These are phyloP conservation scores for Isochrysis galbana DNA, from an alignment of 78 protist species.

Conservation along the genomic window DNA sequence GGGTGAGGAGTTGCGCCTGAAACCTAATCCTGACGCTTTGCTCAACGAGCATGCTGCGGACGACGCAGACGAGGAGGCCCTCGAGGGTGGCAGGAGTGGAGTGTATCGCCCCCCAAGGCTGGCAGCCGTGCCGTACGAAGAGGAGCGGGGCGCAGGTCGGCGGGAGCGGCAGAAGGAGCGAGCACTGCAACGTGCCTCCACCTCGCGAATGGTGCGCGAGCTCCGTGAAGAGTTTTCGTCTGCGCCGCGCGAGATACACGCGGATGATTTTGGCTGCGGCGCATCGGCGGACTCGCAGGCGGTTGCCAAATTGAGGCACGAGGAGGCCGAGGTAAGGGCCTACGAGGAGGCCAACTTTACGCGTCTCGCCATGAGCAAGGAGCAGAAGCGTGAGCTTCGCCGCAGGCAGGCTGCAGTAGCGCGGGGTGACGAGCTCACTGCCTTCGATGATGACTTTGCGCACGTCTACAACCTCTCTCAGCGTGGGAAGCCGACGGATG, in stretches of 20 bases:
- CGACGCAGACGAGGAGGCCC: not conserved
- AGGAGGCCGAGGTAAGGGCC: not conserved
- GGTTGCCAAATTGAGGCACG: not conserved
- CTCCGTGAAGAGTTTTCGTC: conserved; percentile 14
- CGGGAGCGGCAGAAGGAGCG: not conserved
- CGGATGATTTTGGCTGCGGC: not conserved
- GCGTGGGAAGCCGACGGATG: not conserved
- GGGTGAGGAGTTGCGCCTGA: not conserved
- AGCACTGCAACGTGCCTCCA: not conserved
- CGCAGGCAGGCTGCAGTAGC: not conserved
- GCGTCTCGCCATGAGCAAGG: conserved; percentile 20
- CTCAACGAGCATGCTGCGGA: not conserved
- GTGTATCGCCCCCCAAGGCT: conserved; percentile 15
- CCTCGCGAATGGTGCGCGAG: conserved; percentile 32
- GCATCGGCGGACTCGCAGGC: not conserved
- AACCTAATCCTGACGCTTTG: not conserved
- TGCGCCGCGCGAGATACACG: not conserved
- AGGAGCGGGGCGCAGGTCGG: not conserved
- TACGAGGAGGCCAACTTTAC: conserved; percentile 40
- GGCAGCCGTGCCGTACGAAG: conserved; percentile 10
- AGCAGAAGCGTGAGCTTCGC: not conserved
- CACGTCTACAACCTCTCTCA: not conserved
- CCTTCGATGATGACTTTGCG: not conserved
- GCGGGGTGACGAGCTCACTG: not conserved
- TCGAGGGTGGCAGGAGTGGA: not conserved